These are phyloP conservation scores for Lodderomyces parapsilosis DNA, from an alignment of 1,139 yeast species.

Conservation along the genomic window DNA sequence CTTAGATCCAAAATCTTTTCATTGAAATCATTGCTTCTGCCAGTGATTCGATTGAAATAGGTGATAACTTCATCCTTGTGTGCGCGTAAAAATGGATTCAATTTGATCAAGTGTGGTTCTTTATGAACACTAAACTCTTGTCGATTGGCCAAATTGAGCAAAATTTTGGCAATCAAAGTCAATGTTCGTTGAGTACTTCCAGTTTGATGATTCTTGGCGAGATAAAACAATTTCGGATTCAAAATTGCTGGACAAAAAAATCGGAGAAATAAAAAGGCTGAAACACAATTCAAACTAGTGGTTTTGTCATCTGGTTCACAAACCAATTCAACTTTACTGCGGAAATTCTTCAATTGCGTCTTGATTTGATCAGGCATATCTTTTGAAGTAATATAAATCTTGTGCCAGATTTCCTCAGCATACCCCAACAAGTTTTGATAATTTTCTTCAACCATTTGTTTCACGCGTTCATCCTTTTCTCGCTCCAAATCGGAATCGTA, in stretches of 20 bases:
- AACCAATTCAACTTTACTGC: constrained; percentile 60
- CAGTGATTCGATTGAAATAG: constrained; percentile 74
- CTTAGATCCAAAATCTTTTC: constrained; percentile 58
- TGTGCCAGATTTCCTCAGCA: constrained; percentile 68
- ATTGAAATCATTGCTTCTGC: constrained; percentile 64
- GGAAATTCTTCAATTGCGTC: constrained; percentile 53
- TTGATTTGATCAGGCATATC: constrained; percentile 75
- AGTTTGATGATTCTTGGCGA: constrained; percentile 68
- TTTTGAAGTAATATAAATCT: constrained; percentile 65
- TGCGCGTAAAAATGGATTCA: constrained; percentile 65
- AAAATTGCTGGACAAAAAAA: constrained; percentile 90
- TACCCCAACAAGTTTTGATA: constrained; percentile 53
- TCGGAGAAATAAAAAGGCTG: constrained; percentile 81
- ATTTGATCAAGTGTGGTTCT: constrained; percentile 73
- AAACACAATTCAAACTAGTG: constrained; percentile 65
- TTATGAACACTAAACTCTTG: constrained; percentile 69
- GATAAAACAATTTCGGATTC: constrained; percentile 80
- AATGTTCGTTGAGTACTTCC: constrained; percentile 74
- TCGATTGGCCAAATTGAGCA: constrained; percentile 78
- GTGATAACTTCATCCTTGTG: constrained; percentile 60
- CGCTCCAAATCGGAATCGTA: constrained; percentile 35
- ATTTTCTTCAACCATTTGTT: constrained; percentile 46
- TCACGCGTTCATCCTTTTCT: constrained; percentile 24
- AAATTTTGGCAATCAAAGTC: constrained; percentile 77
- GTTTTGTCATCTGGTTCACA: constrained; percentile 58